Percentiles rank a stretch among this genome's conserved stretches.
phyloP scores from a whole-genome alignment of 1,284 basidiomycete genomes.

The Apiotrichum domesticum region DNA sequence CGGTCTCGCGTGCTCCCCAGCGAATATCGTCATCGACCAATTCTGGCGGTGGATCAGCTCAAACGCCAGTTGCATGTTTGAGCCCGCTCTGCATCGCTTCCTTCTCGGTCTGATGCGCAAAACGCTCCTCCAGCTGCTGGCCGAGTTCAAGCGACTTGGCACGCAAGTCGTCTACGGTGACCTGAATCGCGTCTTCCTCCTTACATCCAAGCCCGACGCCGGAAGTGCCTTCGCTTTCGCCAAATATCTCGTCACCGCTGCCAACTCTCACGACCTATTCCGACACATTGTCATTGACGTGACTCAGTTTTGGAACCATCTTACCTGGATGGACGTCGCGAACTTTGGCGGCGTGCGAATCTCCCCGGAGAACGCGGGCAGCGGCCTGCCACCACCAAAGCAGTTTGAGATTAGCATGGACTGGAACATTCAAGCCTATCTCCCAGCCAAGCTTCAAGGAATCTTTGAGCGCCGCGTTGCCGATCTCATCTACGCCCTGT shows the following conservation, averaged over 20 bases:
- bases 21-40: slow-evolving; percentile 62
- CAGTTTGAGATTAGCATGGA: slow-evolving; percentile 66
- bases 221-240: slow-evolving; percentile 93
- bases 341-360: slow-evolving; percentile 90
- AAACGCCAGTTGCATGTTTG: slow-evolving; percentile 77
- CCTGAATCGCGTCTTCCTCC: slow-evolving; percentile 80
- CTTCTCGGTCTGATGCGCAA: slow-evolving; percentile 95
- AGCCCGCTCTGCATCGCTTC: slow-evolving; percentile 89
- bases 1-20: slow-evolving; percentile 43
- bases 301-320: slow-evolving; percentile 86
- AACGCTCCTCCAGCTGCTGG: slow-evolving; percentile 92
- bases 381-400: slow-evolving; percentile 22
- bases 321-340: slow-evolving; percentile 92
- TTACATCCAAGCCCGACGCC: slow-evolving; percentile 87
- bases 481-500: slow-evolving; percentile 81
- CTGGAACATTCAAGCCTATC: slow-evolving; percentile 92
- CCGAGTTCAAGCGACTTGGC: slow-evolving; percentile 93
- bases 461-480: slow-evolving; percentile 72
- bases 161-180: slow-evolving; percentile 94
- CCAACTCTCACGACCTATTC: slow-evolving; percentile 92
- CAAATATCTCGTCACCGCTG: slow-evolving; percentile 86
- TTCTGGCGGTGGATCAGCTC: slow-evolving; percentile 98
- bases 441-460: slow-evolving; percentile 74
- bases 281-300: slow-evolving; percentile 85
- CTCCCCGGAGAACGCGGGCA: slow-evolving; percentile 50